Percentiles rank a stretch among this genome's conserved stretches.
Conservation (phyloP, 257 asterid species). For the Lycium barbarum region DNA sequence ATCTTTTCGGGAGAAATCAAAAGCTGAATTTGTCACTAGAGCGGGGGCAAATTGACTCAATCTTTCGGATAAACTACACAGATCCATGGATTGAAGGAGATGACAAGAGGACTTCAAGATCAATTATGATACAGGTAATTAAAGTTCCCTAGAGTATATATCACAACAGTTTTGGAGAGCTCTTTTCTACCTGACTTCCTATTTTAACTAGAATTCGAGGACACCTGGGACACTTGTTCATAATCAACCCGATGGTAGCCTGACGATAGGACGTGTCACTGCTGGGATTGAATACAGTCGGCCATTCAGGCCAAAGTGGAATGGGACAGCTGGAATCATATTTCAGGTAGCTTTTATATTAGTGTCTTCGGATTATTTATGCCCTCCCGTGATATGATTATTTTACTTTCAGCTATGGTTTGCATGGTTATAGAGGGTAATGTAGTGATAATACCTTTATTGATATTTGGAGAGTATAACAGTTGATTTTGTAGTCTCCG, state of each 20-base stretch:
- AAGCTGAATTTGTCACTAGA: constrained; percentile 91
- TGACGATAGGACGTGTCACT: constrained; percentile 84
- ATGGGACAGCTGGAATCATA: constrained; percentile 81
- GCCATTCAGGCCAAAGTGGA: constrained; percentile 96
- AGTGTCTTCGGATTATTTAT: background rate
- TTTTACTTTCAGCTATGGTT: background rate
- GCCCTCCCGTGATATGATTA: background rate
- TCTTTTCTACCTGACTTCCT: constrained; percentile 28
- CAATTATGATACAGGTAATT: constrained; percentile 90
- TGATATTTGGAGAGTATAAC: background rate
- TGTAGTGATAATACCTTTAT: background rate
- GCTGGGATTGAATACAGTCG: constrained; percentile 94
- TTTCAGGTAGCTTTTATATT: constrained; percentile 69
- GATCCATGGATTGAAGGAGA: constrained; percentile 99
- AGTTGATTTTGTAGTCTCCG: background rate
- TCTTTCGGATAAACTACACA: constrained; percentile 85
- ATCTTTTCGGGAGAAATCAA: constrained; percentile 95
- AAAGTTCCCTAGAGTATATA: constrained; percentile 21
- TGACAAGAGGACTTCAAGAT: constrained; percentile 94
- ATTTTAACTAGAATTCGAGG: constrained; percentile 81
- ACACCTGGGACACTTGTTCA: constrained; percentile 95
- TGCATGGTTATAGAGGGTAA: constrained; percentile 8
- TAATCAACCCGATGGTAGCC: constrained; percentile 72
- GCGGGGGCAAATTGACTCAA: constrained; percentile 95
- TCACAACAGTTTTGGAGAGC: constrained; percentile 33